Evolutionary conservation across 2,329 filamentous ascomycete genomes (phyloP), one percentile per base, ranked within the genome.

Genomic region (Fusarium brachygibbosum): DNA sequence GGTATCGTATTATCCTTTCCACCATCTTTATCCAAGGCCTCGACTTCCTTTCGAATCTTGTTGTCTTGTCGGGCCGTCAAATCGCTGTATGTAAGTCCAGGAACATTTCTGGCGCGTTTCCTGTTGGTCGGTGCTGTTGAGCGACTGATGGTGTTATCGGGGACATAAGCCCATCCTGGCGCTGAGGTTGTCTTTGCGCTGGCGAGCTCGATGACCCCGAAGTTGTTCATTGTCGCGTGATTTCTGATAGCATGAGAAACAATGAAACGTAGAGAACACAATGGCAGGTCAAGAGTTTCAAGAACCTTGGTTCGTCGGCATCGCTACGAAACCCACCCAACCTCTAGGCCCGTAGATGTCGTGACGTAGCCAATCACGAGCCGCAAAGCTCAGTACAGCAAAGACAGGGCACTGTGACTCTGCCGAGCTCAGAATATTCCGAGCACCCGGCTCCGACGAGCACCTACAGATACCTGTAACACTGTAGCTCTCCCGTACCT

Each of bases 91-190:
- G 82, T 86, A 29, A 81, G 77, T 8, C 77, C 83, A 6, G 83
- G 83, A 63, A 85, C 79, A 74, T 84, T 87, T 67, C 91, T 86
- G 31, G 88, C 90, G 74, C 93, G 91, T 81, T 97, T 97, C 66
- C 91, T 87, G 83, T 86, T 87, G 69, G 82, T 80, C 61, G 82
- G 84, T 63, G 84, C 84, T 53, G 86, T 85, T 12, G 88, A 84
- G 14, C 87, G 85, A 57, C 88, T 85, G 58, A 87, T 85, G 41
- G 79, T 86, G 77, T 87, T 90, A 76, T 97, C 93, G 31, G 94
- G 90, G 2, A 98, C 93, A 78, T 97, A 97, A 14, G 93, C 93
- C 91, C 94, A 98, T 75, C 95, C 95, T 1, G 95, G 94, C 2
- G 93, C 92, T 44, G 87, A 84, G 44, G 88, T 87, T 17, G 89